These are phyloP conservation scores for Yarrowia bubula DNA, from an alignment of 805 yeast genomes.

Conservation along the genomic window DNA sequence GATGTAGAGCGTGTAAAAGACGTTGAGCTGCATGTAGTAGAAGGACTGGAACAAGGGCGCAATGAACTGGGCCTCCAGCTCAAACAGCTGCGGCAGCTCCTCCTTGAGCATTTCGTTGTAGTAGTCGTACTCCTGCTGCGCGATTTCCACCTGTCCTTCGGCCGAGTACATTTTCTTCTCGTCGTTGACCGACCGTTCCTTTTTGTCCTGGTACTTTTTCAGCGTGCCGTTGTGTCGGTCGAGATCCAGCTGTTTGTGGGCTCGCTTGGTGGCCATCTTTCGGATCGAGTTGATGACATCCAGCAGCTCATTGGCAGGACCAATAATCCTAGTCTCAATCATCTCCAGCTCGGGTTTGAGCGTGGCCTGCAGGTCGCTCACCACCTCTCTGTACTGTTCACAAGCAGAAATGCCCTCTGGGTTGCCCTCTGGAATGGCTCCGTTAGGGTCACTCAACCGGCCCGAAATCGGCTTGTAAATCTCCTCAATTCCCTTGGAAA, in stretches of 20 bases:
- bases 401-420: slow-evolving; percentile 96
- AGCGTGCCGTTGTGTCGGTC: slow-evolving; percentile 76
- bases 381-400: slow-evolving; percentile 85
- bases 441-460: slow-evolving; percentile 82
- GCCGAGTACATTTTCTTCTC: slow-evolving; percentile 87
- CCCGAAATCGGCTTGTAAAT: slow-evolving; percentile 96
- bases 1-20: slow-evolving; percentile 86
- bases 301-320: slow-evolving; percentile 87
- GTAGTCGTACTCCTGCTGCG: slow-evolving; percentile 94
- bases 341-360: slow-evolving; percentile 90
- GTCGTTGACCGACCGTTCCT: slow-evolving; percentile 80
- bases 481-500: slow-evolving; percentile 93
- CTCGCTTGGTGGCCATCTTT: slow-evolving; percentile 93
- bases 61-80: slow-evolving; percentile 86
- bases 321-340: slow-evolving; percentile 83
- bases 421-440: slow-evolving; percentile 84
- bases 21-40: slow-evolving; percentile 96
- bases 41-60: slow-evolving; percentile 90
- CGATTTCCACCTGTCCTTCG: slow-evolving; percentile 84
- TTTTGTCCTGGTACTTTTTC: slow-evolving; percentile 73
- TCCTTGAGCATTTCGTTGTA: slow-evolving; percentile 91
- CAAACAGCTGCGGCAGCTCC: slow-evolving; percentile 84
- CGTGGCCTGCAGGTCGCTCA: slow-evolving; percentile 77
- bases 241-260: slow-evolving; percentile 90
- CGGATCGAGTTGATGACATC: slow-evolving; percentile 77